Percentiles rank a stretch among this genome's conserved stretches.
Conservation (phyloP, 352 stramenopile genomes). For the Discostella stelligera region DNA sequence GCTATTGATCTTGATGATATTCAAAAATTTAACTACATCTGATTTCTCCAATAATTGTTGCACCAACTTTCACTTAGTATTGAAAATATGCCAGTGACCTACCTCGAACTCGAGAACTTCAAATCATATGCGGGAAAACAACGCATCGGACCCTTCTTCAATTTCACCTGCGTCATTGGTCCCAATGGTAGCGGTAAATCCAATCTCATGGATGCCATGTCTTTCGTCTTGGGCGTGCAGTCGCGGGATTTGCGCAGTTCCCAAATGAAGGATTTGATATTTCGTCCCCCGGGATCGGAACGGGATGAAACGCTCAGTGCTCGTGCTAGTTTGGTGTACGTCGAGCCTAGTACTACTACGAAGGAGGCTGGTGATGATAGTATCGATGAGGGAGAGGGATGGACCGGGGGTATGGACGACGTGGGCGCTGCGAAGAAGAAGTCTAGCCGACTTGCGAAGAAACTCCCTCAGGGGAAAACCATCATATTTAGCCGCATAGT, state of each 20-base stretch:
- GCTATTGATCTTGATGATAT: background rate
- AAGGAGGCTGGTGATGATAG: slow-evolving; percentile 53
- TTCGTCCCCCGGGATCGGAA: slow-evolving; percentile 80
- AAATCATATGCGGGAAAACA: slow-evolving; percentile 96
- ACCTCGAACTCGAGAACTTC: slow-evolving; percentile 99
- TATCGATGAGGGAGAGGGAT: slow-evolving; percentile 23
- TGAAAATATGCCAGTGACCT: slow-evolving; percentile 78
- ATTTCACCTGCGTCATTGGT: slow-evolving; percentile 97
- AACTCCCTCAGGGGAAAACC: slow-evolving; percentile 50
- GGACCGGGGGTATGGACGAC: slow-evolving; percentile 19
- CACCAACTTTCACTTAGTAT: background rate
- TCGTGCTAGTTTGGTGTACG: slow-evolving; percentile 94
- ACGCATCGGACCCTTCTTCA: slow-evolving; percentile 94
- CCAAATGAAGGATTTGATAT: slow-evolving; percentile 96
- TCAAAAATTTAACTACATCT: too few species aligned
- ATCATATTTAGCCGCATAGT: slow-evolving; percentile 91
- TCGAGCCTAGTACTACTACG: slow-evolving; percentile 29
- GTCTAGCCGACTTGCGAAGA: slow-evolving; percentile 19
- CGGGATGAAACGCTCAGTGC: slow-evolving; percentile 69
- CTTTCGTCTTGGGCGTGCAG: slow-evolving; percentile 97
- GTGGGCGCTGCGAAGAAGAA: slow-evolving; percentile 30
- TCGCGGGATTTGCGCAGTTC: slow-evolving; percentile 93
- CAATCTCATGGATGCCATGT: slow-evolving; percentile 93
- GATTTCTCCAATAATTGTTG: background rate
- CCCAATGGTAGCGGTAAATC: slow-evolving; percentile 94